phyloP scores from a whole-genome alignment of 1,284 basidiomycete genomes.

The Ustilago sp. region DNA sequence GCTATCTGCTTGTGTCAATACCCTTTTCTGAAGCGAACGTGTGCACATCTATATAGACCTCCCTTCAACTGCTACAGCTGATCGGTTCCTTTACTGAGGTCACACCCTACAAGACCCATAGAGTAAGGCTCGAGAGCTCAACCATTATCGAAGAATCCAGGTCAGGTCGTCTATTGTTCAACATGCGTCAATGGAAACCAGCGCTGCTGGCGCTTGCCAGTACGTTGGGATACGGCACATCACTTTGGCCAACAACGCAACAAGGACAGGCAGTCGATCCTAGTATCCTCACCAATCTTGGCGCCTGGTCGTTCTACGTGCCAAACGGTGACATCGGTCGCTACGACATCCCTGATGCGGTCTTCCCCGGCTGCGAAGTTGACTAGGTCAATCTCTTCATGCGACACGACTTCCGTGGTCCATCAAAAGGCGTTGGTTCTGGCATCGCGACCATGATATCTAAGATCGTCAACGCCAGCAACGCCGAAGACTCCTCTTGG shows the following conservation, averaged over 20 bases:
- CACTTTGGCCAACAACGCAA: slow-evolving; percentile 25
- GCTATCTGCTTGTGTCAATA: neutral
- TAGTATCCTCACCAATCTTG: slow-evolving; percentile 21
- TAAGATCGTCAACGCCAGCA: slow-evolving; percentile 25
- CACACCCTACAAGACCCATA: too few relatives aligned
- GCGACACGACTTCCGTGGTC: slow-evolving; percentile 34
- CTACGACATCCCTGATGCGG: slow-evolving; percentile 11
- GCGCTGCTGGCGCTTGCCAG: slow-evolving; percentile 21
- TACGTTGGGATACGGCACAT: slow-evolving; percentile 23
- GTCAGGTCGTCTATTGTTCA: neutral
- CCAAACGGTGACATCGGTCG: slow-evolving; percentile 19
- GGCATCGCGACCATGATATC: slow-evolving; percentile 26
- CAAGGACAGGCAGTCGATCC: slow-evolving; percentile 18
- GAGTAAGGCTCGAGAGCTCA: too few relatives aligned
- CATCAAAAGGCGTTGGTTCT: slow-evolving; percentile 23
- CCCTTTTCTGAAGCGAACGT: too few relatives aligned
- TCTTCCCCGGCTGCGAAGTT: slow-evolving; percentile 14
- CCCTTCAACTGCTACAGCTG: too few relatives aligned
- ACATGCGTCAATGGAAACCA: slow-evolving; percentile 19
- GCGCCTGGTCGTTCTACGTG: slow-evolving; percentile 34
- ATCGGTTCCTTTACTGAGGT: too few relatives aligned
- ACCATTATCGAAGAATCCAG: neutral
- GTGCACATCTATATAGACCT: too few relatives aligned
- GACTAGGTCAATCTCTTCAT: slow-evolving; percentile 31
- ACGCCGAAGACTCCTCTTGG: slow-evolving; percentile 1